These are phyloP conservation scores for Polyporus tsugae DNA, from an alignment of 1,284 basidiomycete species.

Conservation along the genomic window DNA sequence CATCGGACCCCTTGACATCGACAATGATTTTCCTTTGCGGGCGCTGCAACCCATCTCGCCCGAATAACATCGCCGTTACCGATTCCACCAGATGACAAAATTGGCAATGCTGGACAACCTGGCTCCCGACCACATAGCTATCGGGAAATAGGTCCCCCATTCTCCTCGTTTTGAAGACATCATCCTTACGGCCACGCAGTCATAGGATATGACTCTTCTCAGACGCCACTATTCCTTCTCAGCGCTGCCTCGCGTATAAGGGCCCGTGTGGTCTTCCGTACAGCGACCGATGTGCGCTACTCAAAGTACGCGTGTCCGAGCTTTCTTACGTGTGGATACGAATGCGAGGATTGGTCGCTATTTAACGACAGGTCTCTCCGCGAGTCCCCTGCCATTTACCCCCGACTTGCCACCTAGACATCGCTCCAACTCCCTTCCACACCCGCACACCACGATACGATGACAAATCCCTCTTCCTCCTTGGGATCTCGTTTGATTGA, in stretches of 20 bases:
- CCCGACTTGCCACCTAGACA: not conserved
- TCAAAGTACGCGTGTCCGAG: not conserved
- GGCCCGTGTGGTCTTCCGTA: not conserved
- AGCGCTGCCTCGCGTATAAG: constrained; percentile 4
- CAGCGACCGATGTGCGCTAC: not conserved
- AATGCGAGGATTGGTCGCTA: not conserved
- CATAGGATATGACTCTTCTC: not conserved
- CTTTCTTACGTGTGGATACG: not conserved
- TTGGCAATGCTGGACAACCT: not conserved
- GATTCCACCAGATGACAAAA: not conserved
- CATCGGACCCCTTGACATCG: not conserved
- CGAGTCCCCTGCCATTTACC: not conserved
- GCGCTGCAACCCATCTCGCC: not conserved
- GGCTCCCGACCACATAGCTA: not conserved
- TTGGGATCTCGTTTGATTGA: not conserved
- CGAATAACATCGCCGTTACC: not conserved
- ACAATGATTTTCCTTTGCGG: not conserved
- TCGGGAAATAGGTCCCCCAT: not conserved
- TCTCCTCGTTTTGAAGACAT: not conserved
- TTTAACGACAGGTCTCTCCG: not conserved
- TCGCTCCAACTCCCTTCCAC: not conserved
- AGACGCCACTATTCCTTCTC: not conserved
- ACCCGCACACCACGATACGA: not conserved
- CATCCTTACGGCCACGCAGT: not conserved
- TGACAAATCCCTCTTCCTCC: not conserved